Conservation (phyloP, 2,329 filamentous ascomycete genomes). For the Colletotrichum orchidophilum region DNA sequence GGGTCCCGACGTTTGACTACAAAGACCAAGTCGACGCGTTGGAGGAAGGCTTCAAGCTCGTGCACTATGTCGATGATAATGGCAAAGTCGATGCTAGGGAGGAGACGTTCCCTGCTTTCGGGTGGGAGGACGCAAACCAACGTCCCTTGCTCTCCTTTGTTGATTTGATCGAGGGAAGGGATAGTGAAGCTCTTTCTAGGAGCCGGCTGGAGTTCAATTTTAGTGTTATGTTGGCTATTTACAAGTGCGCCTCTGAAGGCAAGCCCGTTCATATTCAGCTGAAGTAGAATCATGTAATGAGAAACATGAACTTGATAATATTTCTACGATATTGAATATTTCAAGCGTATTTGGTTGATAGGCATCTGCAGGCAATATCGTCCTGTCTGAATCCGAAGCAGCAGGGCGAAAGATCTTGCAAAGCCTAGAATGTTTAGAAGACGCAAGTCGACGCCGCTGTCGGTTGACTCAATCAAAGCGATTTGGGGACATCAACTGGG, state of each 20-base stretch:
- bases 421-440: no score
- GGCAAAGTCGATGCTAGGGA: neutral
- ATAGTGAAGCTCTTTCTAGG: neutral
- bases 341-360: neutral
- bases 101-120: constrained; percentile 9
- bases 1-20: constrained; percentile 15
- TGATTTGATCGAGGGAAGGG: constrained; percentile 1
- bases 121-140: constrained; percentile 15
- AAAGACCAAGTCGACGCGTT: neutral
- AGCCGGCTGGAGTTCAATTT: constrained; percentile 17
- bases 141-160: constrained; percentile 13
- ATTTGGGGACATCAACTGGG: no score
- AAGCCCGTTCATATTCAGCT: neutral
- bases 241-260: neutral
- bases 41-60: neutral
- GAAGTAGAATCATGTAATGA: neutral
- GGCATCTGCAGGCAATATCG: neutral
- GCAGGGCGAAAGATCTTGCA: no score
- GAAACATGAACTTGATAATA: neutral
- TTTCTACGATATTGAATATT: neutral
- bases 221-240: constrained; percentile 6
- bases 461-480: no score
- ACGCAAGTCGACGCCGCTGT: no score
- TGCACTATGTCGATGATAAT: neutral
- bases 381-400: neutral